A percentile compares a stretch with the other conserved stretches of the same genome.
Conservation (phyloP, 2,329 filamentous ascomycete genomes). For the Cyphellophora attinorum region DNA sequence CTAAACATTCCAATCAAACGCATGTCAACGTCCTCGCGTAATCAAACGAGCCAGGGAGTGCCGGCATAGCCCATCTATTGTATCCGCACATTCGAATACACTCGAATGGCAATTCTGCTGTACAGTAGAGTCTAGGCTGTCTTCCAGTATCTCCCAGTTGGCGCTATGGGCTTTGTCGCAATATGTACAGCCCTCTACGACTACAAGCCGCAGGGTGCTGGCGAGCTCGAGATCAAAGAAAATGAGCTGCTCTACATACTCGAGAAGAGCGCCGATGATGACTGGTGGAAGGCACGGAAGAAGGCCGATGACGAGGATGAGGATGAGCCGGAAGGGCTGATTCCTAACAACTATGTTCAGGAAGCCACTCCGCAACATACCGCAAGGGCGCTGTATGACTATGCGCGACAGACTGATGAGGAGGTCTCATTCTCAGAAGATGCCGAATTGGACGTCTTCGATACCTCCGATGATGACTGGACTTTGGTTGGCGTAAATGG, state of each 20-base stretch:
- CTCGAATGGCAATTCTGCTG: too few relatives aligned
- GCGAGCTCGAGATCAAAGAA: conserved; percentile 75
- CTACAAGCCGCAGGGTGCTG: conserved; percentile 76
- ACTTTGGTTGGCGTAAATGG: conserved; percentile 76
- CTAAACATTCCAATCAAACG: too few relatives aligned
- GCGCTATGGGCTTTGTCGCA: conserved; percentile 76
- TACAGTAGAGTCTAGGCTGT: too few relatives aligned
- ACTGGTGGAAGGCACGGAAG: conserved; percentile 97
- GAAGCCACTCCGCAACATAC: conserved; percentile 59
- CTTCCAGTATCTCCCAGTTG: too few relatives aligned
- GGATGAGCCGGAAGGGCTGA: conserved; percentile 79
- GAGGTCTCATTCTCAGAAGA: conserved; percentile 94
- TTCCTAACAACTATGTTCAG: conserved; percentile 93
- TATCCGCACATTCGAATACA: too few relatives aligned
- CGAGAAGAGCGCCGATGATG: conserved; percentile 67
- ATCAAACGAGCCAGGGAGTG: too few relatives aligned
- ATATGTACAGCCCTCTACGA: conserved; percentile 88
- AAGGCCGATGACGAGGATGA: conserved; percentile 74
- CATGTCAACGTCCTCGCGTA: too few relatives aligned
- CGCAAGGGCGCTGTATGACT: conserved; percentile 95
- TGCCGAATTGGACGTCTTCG: conserved; percentile 71
- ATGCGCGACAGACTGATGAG: conserved; percentile 92
- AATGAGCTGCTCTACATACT: conserved; percentile 83
- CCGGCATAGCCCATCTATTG: too few relatives aligned
- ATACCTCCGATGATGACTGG: conserved; percentile 90